phyloP scores from a whole-genome alignment of 1,284 basidiomycete genomes.

The Tilletia caries region DNA sequence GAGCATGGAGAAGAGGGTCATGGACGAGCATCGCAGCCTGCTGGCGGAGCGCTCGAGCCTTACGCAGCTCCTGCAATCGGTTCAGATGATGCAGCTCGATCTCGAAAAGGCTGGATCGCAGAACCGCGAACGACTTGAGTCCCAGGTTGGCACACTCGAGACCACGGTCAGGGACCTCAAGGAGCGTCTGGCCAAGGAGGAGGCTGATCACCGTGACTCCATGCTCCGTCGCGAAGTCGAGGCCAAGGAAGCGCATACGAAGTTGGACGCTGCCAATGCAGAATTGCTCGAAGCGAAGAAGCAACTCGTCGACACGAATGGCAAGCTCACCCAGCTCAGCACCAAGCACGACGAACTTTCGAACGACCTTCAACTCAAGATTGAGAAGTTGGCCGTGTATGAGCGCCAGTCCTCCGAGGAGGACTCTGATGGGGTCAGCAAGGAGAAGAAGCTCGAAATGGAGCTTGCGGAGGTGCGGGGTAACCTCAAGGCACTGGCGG shows the following conservation, averaged over 20 bases:
- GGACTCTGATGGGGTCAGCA: constrained; percentile 54
- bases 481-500: constrained; percentile 44
- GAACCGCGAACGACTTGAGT: constrained; percentile 73
- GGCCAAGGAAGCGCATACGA: constrained; percentile 68
- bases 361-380: constrained; percentile 69
- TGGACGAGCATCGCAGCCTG: constrained; percentile 77
- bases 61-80: constrained; percentile 78
- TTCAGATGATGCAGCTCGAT: constrained; percentile 83
- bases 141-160: constrained; percentile 68
- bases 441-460: constrained; percentile 74
- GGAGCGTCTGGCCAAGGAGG: constrained; percentile 71
- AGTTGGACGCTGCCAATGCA: constrained; percentile 69
- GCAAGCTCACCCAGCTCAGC: constrained; percentile 74
- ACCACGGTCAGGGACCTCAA: constrained; percentile 68
- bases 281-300: constrained; percentile 72
- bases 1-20: constrained; percentile 56
- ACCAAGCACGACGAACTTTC: constrained; percentile 70
- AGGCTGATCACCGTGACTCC: constrained; percentile 70
- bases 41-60: constrained; percentile 76
- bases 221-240: constrained; percentile 77
- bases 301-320: constrained; percentile 69
- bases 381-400: constrained; percentile 80
- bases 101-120: constrained; percentile 76
- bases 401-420: constrained; percentile 62
- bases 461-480: constrained; percentile 65